Evolutionary conservation across 140 eudicot species (phyloP).

Genomic region (Oenanthe javanica): DNA sequence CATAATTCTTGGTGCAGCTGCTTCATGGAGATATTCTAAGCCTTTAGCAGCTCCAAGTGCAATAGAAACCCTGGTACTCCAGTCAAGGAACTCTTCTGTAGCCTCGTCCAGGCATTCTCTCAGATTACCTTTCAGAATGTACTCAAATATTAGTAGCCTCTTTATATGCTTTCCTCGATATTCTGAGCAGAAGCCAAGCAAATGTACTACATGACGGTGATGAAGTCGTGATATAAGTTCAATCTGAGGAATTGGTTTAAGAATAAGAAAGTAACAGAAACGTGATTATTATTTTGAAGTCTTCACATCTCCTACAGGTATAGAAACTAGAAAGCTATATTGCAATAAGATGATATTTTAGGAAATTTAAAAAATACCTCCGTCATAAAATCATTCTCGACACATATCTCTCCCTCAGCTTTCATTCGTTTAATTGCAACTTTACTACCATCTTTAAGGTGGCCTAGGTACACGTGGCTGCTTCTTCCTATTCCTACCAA

Average conservation of each 20-base stretch:
- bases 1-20: slow-evolving; percentile 95
- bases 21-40: slow-evolving; percentile 95
- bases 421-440: slow-evolving; percentile 87
- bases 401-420: slow-evolving; percentile 58
- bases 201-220: slow-evolving; percentile 90
- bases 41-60: slow-evolving; percentile 99
- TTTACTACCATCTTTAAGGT: slow-evolving; percentile 59
- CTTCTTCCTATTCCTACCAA: slow-evolving; percentile 86
- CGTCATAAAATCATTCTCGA: slow-evolving; percentile 50
- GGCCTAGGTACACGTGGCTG: slow-evolving; percentile 85
- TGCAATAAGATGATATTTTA: neutral
- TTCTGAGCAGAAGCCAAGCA: slow-evolving; percentile 79
- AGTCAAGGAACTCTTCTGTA: slow-evolving; percentile 53
- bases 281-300: neutral
- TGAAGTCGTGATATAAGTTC: slow-evolving; percentile 80
- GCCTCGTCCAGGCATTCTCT: slow-evolving; percentile 60
- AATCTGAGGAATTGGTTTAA: slow-evolving; percentile 40
- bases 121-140: slow-evolving; percentile 70
- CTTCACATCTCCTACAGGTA: neutral
- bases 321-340: neutral
- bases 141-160: slow-evolving; percentile 76
- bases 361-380: slow-evolving; percentile 47
- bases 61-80: slow-evolving; percentile 72
- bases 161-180: slow-evolving; percentile 59
- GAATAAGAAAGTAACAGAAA: neutral